phyloP scores from a whole-genome alignment of 164 flowering plant genomes.

The Brasenia schreberi region DNA sequence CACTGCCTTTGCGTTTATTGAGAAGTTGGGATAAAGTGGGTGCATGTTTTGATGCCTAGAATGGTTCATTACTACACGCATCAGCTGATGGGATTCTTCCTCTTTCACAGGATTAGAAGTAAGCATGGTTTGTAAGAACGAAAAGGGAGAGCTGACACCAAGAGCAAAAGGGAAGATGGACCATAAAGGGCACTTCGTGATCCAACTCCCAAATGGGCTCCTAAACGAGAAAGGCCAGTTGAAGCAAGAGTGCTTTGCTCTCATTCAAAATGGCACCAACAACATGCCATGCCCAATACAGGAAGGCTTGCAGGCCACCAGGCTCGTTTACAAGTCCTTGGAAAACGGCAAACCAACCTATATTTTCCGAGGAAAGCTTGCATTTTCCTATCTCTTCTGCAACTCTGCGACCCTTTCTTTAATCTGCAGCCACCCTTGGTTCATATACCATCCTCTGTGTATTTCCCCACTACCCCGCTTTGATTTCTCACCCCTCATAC shows the following conservation, averaged over 20 bases:
- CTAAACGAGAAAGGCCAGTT: slow-evolving; percentile 24
- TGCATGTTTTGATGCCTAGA: too few species aligned
- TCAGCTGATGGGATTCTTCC: not conserved
- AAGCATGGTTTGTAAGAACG: slow-evolving; percentile 48
- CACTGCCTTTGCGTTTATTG: too few species aligned
- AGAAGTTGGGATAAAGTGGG: too few species aligned
- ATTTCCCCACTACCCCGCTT: too few species aligned
- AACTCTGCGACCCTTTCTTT: slow-evolving; percentile 41
- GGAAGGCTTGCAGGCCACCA: slow-evolving; percentile 30
- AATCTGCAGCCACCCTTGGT: slow-evolving; percentile 10
- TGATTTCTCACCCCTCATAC: too few species aligned
- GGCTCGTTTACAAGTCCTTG: slow-evolving; percentile 24
- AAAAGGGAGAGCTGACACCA: slow-evolving; percentile 32
- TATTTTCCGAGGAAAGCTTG: slow-evolving; percentile 26
- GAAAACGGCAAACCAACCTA: slow-evolving; percentile 24
- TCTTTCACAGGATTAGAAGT: slow-evolving; percentile 37
- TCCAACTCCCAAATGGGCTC: slow-evolving; percentile 29
- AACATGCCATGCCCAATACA: slow-evolving; percentile 41
- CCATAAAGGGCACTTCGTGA: slow-evolving; percentile 46
- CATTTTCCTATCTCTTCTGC: slow-evolving; percentile 43
- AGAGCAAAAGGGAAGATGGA: slow-evolving; percentile 44
- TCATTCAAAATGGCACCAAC: slow-evolving; percentile 43
- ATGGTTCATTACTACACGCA: too few species aligned
- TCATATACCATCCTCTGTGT: slow-evolving; percentile 21
- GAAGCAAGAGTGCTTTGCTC: slow-evolving; percentile 60